Base-by-base conservation (phyloP, 2,329 filamentous ascomycete genomes). In the Neofusicoccum umdonicola region DNA sequence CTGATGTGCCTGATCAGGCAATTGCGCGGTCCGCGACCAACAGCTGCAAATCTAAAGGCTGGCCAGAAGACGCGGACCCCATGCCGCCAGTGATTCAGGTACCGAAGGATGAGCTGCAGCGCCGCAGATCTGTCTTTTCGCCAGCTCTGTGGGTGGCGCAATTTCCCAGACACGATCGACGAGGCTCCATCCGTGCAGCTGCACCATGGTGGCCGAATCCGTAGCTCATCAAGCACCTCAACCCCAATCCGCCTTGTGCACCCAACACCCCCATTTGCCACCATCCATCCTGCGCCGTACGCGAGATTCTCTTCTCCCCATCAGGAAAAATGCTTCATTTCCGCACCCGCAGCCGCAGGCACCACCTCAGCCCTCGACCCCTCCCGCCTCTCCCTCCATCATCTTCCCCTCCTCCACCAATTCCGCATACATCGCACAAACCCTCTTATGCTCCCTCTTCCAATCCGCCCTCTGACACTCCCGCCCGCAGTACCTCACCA, bases 391-490 rank as follows among this genome's bases (percentile, higher is more conserved):
- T 31, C 19, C 52, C 42, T 48, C 44, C 44, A 37, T 37, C 22
- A 27, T 8, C 62, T 12, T 17, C 51, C 50, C 51, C 17, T 48
- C 51, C 31, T 45, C 42, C 19, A 64, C 41, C 51, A 37, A 31
- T 51, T 15, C 51, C 17, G 11, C 34, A 17, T 34, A 56, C 51
- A 27, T 37, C 62, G 17, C 51, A 42, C 62, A 64, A 27, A 64
- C 17, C 62, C 62, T 31, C 62, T 50, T 64, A 42, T 64, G 62
- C 34, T 37, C 51, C 7, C 15, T 27, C 51, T 17, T 58, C 62
- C 62, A 64, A 44, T 64, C 62, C 62, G 9, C 9, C 42, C 52
- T 41, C 51, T 64, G 62, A 22, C 62, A 64, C 34, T 64, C 62
- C 51, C 51, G 17, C 51, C 51, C 51, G 50, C 62, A 64, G 42